These are phyloP conservation scores for Eremothecium coryli DNA, from an alignment of 1,139 yeast genomes.

Conservation along the genomic window DNA sequence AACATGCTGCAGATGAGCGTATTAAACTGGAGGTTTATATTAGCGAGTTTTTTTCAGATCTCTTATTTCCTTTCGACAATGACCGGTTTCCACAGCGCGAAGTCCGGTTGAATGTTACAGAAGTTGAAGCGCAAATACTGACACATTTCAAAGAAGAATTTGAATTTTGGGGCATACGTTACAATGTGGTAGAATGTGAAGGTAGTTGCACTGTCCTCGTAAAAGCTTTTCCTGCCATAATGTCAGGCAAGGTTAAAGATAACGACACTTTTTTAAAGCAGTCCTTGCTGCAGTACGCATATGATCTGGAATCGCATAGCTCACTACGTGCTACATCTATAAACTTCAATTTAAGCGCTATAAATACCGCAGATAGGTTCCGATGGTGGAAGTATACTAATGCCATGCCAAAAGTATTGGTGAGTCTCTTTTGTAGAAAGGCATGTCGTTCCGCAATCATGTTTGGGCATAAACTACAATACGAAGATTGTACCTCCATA, in stretches of 20 bases:
- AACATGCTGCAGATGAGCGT: conserved; percentile 75
- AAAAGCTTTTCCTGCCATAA: conserved; percentile 38
- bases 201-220: conserved; percentile 12
- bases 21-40: conserved; percentile 44
- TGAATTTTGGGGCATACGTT: conserved; percentile 39
- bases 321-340: conserved; percentile 11
- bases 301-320: conserved; percentile 34
- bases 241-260: conserved; percentile 29
- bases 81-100: neutral
- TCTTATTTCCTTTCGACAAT: neutral
- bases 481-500: conserved; percentile 38
- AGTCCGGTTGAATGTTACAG: conserved; percentile 22
- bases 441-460: conserved; percentile 67
- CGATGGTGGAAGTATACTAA: conserved; percentile 32
- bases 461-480: conserved; percentile 54
- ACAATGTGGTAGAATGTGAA: conserved; percentile 9
- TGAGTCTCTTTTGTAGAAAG: conserved; percentile 45
- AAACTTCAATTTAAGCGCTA: conserved; percentile 2
- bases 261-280: conserved; percentile 30
- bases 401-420: conserved; percentile 41
- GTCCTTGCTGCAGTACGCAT: conserved; percentile 36
- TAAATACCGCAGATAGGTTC: conserved; percentile 1
- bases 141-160: conserved; percentile 31
- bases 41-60: conserved; percentile 18
- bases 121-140: conserved; percentile 32